Evolutionary conservation across 2,329 filamentous ascomycete genomes (phyloP).

Genomic region (Microascus cirrosus): DNA sequence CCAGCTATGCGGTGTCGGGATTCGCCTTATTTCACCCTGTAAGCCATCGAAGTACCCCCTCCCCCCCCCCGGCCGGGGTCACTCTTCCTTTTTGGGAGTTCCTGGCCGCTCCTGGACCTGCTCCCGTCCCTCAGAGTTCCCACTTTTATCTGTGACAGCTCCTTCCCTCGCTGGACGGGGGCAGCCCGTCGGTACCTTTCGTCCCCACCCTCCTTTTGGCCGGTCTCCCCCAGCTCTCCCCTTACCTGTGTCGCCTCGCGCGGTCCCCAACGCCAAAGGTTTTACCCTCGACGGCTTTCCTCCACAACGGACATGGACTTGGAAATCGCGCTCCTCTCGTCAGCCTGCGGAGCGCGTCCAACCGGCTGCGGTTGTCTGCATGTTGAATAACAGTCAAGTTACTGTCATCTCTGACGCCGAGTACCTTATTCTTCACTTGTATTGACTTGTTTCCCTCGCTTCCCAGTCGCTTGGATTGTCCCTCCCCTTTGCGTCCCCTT

Average conservation of each 20-base stretch:
- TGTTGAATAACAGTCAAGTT: neutral
- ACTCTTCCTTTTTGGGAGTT: neutral
- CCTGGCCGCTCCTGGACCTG: neutral
- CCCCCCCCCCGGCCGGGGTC: neutral
- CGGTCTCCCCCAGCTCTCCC: neutral
- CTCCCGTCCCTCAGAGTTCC: conserved; percentile 2
- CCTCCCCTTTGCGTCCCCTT: neutral
- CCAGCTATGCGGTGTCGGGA: neutral
- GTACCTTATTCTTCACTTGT: neutral
- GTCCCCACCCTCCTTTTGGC: neutral
- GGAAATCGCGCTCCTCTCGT: neutral
- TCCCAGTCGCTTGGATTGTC: neutral
- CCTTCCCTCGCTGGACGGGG: neutral
- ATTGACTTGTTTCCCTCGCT: neutral
- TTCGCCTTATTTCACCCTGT: neutral
- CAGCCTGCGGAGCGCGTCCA: too few species aligned
- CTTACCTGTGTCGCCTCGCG: neutral
- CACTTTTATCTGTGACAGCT: conserved; percentile 5
- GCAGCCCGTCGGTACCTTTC: neutral
- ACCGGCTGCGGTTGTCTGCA: too few species aligned
- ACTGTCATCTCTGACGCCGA: neutral
- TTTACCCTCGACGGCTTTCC: neutral
- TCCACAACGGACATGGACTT: neutral
- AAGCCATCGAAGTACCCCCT: neutral
- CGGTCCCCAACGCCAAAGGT: neutral